These are phyloP conservation scores for Globisporangium emineosum DNA, from an alignment of 352 stramenopile genomes.

Conservation along the genomic window DNA sequence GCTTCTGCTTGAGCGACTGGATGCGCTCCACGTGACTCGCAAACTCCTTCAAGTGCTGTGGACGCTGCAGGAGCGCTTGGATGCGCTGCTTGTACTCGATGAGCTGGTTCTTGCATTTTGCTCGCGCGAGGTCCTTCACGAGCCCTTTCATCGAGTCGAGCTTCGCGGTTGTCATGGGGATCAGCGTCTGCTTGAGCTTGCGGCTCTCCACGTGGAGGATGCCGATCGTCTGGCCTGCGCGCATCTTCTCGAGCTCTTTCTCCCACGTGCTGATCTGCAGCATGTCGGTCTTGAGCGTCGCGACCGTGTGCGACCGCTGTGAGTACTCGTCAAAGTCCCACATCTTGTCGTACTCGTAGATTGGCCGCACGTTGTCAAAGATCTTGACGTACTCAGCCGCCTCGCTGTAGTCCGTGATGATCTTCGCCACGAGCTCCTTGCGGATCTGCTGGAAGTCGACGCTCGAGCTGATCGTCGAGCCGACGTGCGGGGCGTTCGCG, in stretches of 20 bases:
- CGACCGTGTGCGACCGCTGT: constrained; percentile 78
- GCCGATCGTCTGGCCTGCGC: constrained; percentile 87
- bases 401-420: constrained; percentile 84
- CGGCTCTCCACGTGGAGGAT: constrained; percentile 92
- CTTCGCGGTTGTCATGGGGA: constrained; percentile 91
- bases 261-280: constrained; percentile 90
- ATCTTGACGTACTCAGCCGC: constrained; percentile 90
- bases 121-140: constrained; percentile 87
- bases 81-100: constrained; percentile 91
- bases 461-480: constrained; percentile 67
- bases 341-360: constrained; percentile 89
- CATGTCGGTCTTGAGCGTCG: constrained; percentile 88
- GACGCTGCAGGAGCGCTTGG: constrained; percentile 75
- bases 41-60: constrained; percentile 91
- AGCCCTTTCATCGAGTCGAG: constrained; percentile 92
- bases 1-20: constrained; percentile 67
- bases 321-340: constrained; percentile 91
- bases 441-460: constrained; percentile 74
- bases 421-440: constrained; percentile 78
- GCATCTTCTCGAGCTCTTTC: constrained; percentile 94
- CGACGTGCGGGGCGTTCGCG: constrained; percentile 72
- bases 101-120: constrained; percentile 86
- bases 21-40: constrained; percentile 82
- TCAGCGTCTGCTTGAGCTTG: constrained; percentile 91
- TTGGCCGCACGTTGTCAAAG: constrained; percentile 90